These are phyloP conservation scores for Glonium stellatum DNA, from an alignment of 495 filamentous ascomycete genomes.

Conservation along the genomic window DNA sequence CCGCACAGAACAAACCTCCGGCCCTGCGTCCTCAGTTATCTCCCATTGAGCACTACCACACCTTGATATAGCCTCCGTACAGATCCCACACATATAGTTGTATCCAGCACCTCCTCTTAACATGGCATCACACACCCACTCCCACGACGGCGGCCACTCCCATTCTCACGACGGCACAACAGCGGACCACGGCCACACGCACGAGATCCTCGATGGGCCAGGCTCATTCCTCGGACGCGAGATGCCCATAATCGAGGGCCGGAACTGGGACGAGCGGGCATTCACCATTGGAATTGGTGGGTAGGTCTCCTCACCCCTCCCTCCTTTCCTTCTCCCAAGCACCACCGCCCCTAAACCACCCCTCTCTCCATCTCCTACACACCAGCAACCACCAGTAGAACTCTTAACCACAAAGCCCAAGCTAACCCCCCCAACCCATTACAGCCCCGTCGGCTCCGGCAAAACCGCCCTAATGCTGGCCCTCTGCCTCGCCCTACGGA, in stretches of 20 bases:
- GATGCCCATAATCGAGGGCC: constrained; percentile 81
- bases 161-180: constrained; percentile 43
- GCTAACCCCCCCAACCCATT: not conserved
- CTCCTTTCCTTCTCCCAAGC: not conserved
- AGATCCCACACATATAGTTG: not conserved
- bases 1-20: too few relatives aligned
- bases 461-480: constrained; percentile 95
- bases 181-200: constrained; percentile 80
- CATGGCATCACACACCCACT: constrained; percentile 45
- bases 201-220: constrained; percentile 92
- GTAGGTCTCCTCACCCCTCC: constrained; percentile 45
- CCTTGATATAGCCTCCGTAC: not conserved
- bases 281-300: constrained; percentile 96
- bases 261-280: constrained; percentile 83
- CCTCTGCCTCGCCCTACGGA: constrained; percentile 71
- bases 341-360: too few relatives aligned
- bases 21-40: not conserved
- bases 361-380: not conserved
- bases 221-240: constrained; percentile 86
- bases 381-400: not conserved
- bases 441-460: constrained; percentile 89
- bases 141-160: constrained; percentile 42
- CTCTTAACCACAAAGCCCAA: not conserved
- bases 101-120: not conserved
- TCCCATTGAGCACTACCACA: not conserved